phyloP scores from a whole-genome alignment of 2,329 filamentous ascomycete species.

The Penicillium sp. region DNA sequence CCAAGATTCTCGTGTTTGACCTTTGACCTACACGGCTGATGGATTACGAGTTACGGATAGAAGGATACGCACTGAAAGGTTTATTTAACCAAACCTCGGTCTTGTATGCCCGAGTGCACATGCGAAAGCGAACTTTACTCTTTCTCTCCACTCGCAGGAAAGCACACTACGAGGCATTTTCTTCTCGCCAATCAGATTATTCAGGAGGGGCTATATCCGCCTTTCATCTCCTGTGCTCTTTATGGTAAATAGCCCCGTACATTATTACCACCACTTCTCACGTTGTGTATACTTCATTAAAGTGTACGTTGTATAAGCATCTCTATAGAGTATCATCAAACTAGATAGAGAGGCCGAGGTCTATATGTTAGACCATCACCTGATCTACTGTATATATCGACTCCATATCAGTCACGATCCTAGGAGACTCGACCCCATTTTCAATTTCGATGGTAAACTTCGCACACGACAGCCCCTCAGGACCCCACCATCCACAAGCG shows the following conservation, averaged over 20 bases:
- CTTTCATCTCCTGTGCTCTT: not conserved
- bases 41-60: too few relatives aligned
- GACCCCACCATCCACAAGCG: conserved; percentile 8
- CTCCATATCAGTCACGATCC: not conserved
- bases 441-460: not conserved
- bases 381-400: not conserved
- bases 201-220: not conserved
- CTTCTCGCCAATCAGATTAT: conserved; percentile 13
- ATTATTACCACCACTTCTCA: not conserved
- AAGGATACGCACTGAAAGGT: too few relatives aligned
- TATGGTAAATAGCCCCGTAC: not conserved
- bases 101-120: not conserved
- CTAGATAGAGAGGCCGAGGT: not conserved
- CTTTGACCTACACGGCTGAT: too few relatives aligned
- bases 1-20: too few relatives aligned
- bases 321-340: too few relatives aligned
- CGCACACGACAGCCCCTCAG: conserved; percentile 6
- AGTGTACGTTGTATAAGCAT: too few relatives aligned
- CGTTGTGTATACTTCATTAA: too few relatives aligned
- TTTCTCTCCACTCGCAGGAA: not conserved
- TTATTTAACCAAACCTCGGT: not conserved
- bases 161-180: conserved; percentile 22
- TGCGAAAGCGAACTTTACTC: not conserved
- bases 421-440: not conserved
- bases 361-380: not conserved